Base-by-base conservation (phyloP, 768 basidiomycete genomes). In the Clitopilus hobsonii region DNA sequence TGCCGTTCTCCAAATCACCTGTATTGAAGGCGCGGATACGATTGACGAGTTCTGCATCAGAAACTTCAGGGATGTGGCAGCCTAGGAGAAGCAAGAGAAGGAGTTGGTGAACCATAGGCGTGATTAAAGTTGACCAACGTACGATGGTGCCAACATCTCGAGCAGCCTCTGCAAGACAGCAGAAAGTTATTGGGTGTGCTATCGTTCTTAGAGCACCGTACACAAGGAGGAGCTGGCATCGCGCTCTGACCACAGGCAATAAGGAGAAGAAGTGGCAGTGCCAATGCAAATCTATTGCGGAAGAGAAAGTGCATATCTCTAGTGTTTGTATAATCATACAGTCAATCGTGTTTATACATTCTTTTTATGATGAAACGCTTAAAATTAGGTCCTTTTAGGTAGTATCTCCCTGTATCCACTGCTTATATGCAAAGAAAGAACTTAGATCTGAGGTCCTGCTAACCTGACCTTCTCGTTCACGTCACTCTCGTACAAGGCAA, bases 401-500 rank as follows among this genome's bases (percentile, higher is more conserved):
- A 32, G 7, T 32, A 16, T 32, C 7, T 16, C 30, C 41, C 41
- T 45, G 8, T 16, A 18, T 23, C 41, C 16, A 45, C 14, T 45
- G 41, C n/a, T n/a, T 32, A 32, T 45, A 45, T 45, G 41, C 41
- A 45, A 20, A 45, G n/a, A 57, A 52, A 52, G 2, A 45, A 36
- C 51, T 66, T 65, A 75, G 56, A 77, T 50, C 58, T 72, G 71
- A 29, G 95, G 96, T 32, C 95, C 96, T 22, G 94, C 92, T 58
- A 80, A 65, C 64, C 87, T 79, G 55, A 97, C 93, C 69, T 86
- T 87, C 63, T 82, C 80, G 27, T 84, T 80, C 6, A 96, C 91
- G 61, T 91, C 91, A 64, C 78, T 82, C 76, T 94, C 89, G 69
- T 98, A 98, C 69, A 94, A 73, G 63, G 85, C 86, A 72, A 97